phyloP scores from a whole-genome alignment of 2,329 filamentous ascomycete species.

The Bipolaris cookei region DNA sequence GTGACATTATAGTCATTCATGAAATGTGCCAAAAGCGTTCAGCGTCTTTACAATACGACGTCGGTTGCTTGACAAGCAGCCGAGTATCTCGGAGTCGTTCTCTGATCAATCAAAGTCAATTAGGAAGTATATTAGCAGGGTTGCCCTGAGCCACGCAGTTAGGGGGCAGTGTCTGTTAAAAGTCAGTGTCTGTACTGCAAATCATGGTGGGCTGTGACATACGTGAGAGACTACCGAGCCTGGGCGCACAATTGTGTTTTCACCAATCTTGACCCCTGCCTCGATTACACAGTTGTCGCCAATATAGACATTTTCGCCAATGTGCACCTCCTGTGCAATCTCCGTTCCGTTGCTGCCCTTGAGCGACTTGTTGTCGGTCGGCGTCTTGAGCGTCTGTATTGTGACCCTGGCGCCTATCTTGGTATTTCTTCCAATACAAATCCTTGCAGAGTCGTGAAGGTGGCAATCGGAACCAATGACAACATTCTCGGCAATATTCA shows the following conservation, averaged over 20 bases:
- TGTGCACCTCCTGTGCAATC: conserved; percentile 72
- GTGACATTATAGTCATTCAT: conserved; percentile 10
- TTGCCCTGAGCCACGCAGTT: conserved; percentile 57
- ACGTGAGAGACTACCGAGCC: conserved; percentile 63
- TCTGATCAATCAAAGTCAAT: conserved; percentile 22
- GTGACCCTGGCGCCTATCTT: conserved; percentile 80
- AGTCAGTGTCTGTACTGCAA: conserved; percentile 20
- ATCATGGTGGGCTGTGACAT: conserved; percentile 34
- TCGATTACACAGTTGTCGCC: conserved; percentile 67
- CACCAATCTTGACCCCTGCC: conserved; percentile 61
- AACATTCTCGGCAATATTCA: conserved; percentile 83
- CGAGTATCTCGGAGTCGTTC: neutral
- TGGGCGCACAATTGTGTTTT: conserved; percentile 60
- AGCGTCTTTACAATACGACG: neutral
- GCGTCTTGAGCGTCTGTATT: conserved; percentile 77
- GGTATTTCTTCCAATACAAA: conserved; percentile 79
- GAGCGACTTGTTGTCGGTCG: conserved; percentile 74
- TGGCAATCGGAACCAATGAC: conserved; percentile 83
- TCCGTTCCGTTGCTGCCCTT: conserved; percentile 76
- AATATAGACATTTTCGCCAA: conserved; percentile 75
- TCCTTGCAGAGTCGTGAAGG: conserved; percentile 83
- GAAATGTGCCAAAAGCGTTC: neutral
- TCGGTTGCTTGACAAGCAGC: neutral
- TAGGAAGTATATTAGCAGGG: conserved; percentile 47
- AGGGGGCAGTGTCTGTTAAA: conserved; percentile 53